Conservation (phyloP, 306 rosid species). For the Cyamopsis tetragonoloba region DNA sequence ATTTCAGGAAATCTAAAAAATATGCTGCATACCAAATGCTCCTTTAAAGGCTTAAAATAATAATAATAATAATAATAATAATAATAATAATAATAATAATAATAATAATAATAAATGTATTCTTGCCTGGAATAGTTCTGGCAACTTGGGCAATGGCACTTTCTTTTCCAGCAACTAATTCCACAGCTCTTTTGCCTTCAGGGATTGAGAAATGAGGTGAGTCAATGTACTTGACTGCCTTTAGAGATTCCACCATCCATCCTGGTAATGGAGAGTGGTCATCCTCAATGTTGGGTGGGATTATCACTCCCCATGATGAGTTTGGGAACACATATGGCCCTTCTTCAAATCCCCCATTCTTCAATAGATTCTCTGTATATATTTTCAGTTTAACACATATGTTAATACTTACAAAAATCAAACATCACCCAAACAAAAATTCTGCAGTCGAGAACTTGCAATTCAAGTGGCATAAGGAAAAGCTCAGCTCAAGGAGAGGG, state of each 20-base stretch:
- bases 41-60: no score
- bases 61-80: no score
- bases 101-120: no score
- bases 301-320: conserved; percentile 80
- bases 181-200: conserved; percentile 69
- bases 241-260: conserved; percentile 96
- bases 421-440: no score
- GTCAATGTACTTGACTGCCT: conserved; percentile 94
- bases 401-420: no score
- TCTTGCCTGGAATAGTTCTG: conserved; percentile 70
- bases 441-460: no score
- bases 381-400: no score
- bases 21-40: no score
- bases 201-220: conserved; percentile 80
- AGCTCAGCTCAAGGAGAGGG: no score
- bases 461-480: no score
- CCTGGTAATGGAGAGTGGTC: conserved; percentile 92
- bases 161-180: conserved; percentile 86
- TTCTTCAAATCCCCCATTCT: conserved; percentile 81
- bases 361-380: conserved; percentile 69
- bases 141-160: conserved; percentile 92
- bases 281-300: conserved; percentile 94
- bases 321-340: conserved; percentile 84
- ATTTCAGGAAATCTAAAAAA: no score
- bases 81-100: no score